Conservation (phyloP, 805 yeast species). For the Wickerhamomyces bisporus region DNA sequence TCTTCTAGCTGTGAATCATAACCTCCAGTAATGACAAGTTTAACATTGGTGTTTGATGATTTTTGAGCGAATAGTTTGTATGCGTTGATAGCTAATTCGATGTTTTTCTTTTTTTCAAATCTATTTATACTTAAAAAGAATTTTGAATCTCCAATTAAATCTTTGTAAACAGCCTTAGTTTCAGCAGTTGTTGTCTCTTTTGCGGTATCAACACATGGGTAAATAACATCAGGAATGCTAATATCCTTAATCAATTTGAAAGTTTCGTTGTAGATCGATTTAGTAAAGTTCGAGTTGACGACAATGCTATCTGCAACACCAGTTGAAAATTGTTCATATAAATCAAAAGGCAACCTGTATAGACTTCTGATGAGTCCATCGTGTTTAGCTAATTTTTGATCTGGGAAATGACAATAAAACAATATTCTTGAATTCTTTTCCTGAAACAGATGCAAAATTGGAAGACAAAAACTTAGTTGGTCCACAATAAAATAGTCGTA, state of each 20-base stretch:
- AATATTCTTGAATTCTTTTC: slow-evolving; percentile 46
- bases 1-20: slow-evolving; percentile 73
- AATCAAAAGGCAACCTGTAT: slow-evolving; percentile 80
- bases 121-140: slow-evolving; percentile 77
- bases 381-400: slow-evolving; percentile 66
- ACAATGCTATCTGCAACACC: slow-evolving; percentile 70
- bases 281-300: slow-evolving; percentile 87
- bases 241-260: slow-evolving; percentile 39
- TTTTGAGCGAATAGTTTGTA: slow-evolving; percentile 41
- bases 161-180: slow-evolving; percentile 11
- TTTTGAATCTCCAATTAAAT: slow-evolving; percentile 17
- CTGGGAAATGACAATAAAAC: slow-evolving; percentile 97
- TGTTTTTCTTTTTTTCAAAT: slow-evolving; percentile 81
- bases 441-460: slow-evolving; percentile 49
- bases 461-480: slow-evolving; percentile 81
- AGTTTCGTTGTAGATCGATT: slow-evolving; percentile 56
- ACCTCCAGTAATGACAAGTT: slow-evolving; percentile 84
- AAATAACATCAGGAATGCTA: slow-evolving; percentile 29
- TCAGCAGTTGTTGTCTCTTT: slow-evolving; percentile 20
- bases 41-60: slow-evolving; percentile 30
- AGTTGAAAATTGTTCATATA: slow-evolving; percentile 78
- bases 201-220: slow-evolving; percentile 63
- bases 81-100: slow-evolving; percentile 70
- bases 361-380: slow-evolving; percentile 48
- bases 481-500: slow-evolving; percentile 81